Evolutionary conservation across 2,329 filamentous ascomycete species (phyloP), one percentile per base, ranked within the genome.

Genomic region (Trichoderma harzianum): DNA sequence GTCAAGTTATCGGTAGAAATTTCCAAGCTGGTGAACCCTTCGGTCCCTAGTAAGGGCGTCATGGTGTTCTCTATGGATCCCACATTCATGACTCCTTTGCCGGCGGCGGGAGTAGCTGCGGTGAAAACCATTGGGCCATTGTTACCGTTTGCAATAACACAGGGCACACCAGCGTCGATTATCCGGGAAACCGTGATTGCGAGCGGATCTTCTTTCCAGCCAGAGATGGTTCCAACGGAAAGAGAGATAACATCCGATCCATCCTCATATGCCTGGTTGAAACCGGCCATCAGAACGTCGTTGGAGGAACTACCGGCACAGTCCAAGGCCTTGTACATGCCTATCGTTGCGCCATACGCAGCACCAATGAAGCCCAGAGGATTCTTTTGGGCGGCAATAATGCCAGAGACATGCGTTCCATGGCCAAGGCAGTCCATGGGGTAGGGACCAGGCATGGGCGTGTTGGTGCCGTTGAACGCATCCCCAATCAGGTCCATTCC

Each of bases 401-500:
- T 84, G 36, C 85, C 84, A 18, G 84, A 80, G 21, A 83, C 82
- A 67, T 84, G 82, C 0, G 84, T 85, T 2, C 84, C 84, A 73
- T 85, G 84, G 7, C 83, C 84, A 4, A 75, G 72, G 65, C 81
- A 82, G 64, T 81, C 81, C 3, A 61, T 36, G 5, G 83, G 83
- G 64, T 84, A 81, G 1, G 74, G 71, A 58, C 82, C 82, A 0
- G 83, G 82, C 0, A 77, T 72, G 2, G 80, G 80, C 0, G 69
- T 62, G n/a, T 77, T 78, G 6, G 72, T 69, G 7, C 78, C 79
- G 24, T 77, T 77, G 30, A 71, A 78, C 3, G 61, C 68, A 71
- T 85, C 81, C 7, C 83, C 83, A 4, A 83, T 79, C 62, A 86
- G 77, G 61, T 86, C 84, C 47, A 78, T 80, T 1, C 85, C 85